Percentiles rank a stretch among this genome's conserved stretches.
Evolutionary conservation across 331 rosid genomes (phyloP).

Genomic region (Quercus lobata): DNA sequence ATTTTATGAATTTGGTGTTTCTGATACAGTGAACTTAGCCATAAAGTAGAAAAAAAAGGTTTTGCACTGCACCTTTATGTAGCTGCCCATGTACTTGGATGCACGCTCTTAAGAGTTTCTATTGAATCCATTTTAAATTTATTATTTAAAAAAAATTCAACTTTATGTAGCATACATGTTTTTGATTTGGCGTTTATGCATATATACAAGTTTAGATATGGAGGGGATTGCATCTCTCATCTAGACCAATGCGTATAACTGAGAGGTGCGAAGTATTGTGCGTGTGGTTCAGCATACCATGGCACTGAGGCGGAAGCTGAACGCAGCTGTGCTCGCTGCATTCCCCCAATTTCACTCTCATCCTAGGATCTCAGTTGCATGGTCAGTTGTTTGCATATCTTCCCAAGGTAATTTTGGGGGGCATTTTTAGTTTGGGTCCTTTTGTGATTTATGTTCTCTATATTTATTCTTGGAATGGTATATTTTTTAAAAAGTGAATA

Average conservation of each 20-base stretch:
- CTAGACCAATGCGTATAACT: conserved; percentile 49
- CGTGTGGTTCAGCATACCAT: conserved; percentile 54
- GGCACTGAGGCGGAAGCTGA: conserved; percentile 45
- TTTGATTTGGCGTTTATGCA: not conserved
- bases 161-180: not conserved
- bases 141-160: too few species aligned
- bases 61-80: too few species aligned
- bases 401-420: conserved; percentile 57
- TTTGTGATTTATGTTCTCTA: not conserved
- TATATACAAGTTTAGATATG: conserved; percentile 26
- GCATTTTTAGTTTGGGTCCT: not conserved
- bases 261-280: conserved; percentile 50
- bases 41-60: too few species aligned
- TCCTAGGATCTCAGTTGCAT: conserved; percentile 66
- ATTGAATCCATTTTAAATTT: too few species aligned
- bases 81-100: too few species aligned
- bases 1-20: too few species aligned
- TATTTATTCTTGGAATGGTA: not conserved
- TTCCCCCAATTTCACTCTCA: conserved; percentile 53
- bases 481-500: not conserved
- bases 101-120: too few species aligned
- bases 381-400: conserved; percentile 51
- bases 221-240: conserved; percentile 49
- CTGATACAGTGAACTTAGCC: too few species aligned
- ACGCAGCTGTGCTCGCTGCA: conserved; percentile 40